Conservation (phyloP, 208 protist species). For the Trypanosoma avium region DNA sequence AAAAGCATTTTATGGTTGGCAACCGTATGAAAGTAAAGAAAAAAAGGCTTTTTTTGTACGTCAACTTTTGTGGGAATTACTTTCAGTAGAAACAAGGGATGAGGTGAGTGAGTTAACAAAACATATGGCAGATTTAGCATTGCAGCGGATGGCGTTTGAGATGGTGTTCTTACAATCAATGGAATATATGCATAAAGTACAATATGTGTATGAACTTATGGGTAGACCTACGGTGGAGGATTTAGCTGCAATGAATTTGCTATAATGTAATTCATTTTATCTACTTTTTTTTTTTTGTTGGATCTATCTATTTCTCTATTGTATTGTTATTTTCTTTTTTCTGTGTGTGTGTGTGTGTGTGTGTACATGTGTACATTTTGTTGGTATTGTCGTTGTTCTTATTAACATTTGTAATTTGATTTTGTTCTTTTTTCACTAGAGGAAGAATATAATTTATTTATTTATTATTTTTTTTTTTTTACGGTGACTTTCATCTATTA, state of each 20-base stretch:
- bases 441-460: no score
- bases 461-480: neutral
- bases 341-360: no score
- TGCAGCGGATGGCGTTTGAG: constrained; percentile 79
- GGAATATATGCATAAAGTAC: constrained; percentile 86
- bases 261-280: constrained; percentile 37
- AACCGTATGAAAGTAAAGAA: constrained; percentile 78
- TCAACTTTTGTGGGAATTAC: constrained; percentile 77
- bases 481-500: neutral
- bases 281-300: no score
- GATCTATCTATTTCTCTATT: no score
- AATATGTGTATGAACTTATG: constrained; percentile 65
- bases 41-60: constrained; percentile 86
- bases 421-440: no score
- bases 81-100: constrained; percentile 53
- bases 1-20: constrained; percentile 75
- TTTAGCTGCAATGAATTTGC: constrained; percentile 53
- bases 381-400: no score
- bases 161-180: constrained; percentile 86
- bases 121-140: constrained; percentile 53
- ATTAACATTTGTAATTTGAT: no score
- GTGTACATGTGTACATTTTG: no score
- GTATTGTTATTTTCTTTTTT: no score
- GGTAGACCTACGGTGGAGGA: constrained; percentile 68
- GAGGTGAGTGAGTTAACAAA: constrained; percentile 62